Conservation (phyloP, 768 basidiomycete species). For the Collybia nuda region DNA sequence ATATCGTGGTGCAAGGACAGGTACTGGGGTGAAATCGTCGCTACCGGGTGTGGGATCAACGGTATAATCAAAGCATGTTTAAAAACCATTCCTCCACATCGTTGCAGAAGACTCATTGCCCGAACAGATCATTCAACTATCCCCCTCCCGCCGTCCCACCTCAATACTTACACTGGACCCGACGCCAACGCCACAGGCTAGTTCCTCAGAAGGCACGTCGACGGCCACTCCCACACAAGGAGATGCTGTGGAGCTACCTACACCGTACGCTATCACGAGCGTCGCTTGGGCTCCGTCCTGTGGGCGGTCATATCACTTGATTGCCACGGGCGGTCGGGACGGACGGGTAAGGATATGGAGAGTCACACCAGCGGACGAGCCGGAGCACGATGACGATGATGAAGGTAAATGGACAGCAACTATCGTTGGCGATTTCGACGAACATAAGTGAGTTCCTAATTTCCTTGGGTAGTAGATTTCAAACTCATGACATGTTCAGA, state of each 20-base stretch:
- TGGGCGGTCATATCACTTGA: slow-evolving; percentile 90
- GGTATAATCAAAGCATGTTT: slow-evolving; percentile 72
- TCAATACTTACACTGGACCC: slow-evolving; percentile 63
- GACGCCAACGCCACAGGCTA: slow-evolving; percentile 32
- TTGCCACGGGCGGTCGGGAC: slow-evolving; percentile 88
- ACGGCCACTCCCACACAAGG: not conserved
- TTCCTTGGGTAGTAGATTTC: not conserved
- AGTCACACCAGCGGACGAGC: slow-evolving; percentile 59
- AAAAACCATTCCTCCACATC: not conserved
- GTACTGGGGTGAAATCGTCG: slow-evolving; percentile 93
- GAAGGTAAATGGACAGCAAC: slow-evolving; percentile 69
- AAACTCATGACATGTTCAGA: slow-evolving; percentile 29
- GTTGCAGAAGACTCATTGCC: not conserved
- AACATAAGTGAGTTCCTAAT: slow-evolving; percentile 60
- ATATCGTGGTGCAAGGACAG: slow-evolving; percentile 95
- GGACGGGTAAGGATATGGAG: slow-evolving; percentile 91
- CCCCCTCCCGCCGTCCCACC: slow-evolving; percentile 63
- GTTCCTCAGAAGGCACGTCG: slow-evolving; percentile 28
- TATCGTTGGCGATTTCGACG: slow-evolving; percentile 84
- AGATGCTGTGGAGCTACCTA: not conserved
- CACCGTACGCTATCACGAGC: slow-evolving; percentile 69
- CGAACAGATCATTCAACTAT: slow-evolving; percentile 71
- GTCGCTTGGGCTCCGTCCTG: slow-evolving; percentile 95
- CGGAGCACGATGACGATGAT: slow-evolving; percentile 41
- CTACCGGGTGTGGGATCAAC: slow-evolving; percentile 68